Evolutionary conservation across 202 grass and related monocot species (phyloP), one percentile per base, ranked within the genome.

Genomic region (Musa balbisiana): DNA sequence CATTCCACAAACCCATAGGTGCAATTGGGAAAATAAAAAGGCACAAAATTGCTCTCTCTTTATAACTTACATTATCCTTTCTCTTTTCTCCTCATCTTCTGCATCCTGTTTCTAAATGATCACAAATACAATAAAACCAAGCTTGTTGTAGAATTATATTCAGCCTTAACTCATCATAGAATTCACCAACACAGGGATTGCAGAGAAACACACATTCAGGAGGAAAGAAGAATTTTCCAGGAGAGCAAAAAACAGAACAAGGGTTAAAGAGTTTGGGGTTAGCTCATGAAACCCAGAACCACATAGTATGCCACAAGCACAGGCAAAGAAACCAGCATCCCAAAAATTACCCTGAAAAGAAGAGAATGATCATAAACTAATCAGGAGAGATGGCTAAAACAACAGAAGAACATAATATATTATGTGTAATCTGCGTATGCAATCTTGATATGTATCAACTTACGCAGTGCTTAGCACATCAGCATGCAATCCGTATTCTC

Each of bases 401-500:
- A 52, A 33, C 27, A 52, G 63, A 11, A 16, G 15, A 64, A 12
- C 17, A 21, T 49, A 62, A 14, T 62, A 58, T 62, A 20, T 43
- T 49, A 10, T 10, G 19, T 51, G 14, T 13, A 59, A 16, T 14
- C 11, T 24, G 20, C 1, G 13, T 1, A 9, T 43, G 25, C 12
- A 64, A 76, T 29, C 23, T 49, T 52, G 23, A 67, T 26, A 9
- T 43, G 5, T 23, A 6, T 4, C 33, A 1, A 92, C 88, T 91
- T 82, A 97, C 93, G 93, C 88, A 10, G 93, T 93, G 80, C 90
- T 97, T 14, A 97, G 90, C 0, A 97, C 76, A 21, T 91, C 90
- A 33, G 93, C 88, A 75, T 93, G 90, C 26, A 97, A 74, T 14
- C 76, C 76, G 49, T 97, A 97, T 81, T 97, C 93, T 81, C 72